phyloP scores from a whole-genome alignment of 257 asterid species.

The Oldenlandia corymbosa region DNA sequence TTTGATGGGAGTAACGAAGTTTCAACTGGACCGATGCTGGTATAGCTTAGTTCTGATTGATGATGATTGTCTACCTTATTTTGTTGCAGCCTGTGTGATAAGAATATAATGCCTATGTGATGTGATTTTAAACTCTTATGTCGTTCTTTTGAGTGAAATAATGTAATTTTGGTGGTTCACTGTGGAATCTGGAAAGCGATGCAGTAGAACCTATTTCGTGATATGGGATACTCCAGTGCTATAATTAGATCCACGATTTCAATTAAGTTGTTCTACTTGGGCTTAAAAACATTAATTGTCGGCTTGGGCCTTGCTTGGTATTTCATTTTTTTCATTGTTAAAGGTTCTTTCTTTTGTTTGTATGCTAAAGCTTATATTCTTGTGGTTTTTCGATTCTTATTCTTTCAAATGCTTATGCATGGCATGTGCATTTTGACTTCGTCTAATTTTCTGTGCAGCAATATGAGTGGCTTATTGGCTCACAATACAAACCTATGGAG shows the following conservation, averaged over 20 bases:
- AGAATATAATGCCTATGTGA: no score
- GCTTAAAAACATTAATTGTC: background rate
- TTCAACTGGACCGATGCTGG: conserved; percentile 89
- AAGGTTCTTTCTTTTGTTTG: background rate
- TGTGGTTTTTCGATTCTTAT: background rate
- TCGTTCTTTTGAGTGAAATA: background rate
- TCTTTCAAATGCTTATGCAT: background rate
- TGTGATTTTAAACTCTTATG: background rate
- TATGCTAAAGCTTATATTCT: background rate
- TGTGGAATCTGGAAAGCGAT: background rate
- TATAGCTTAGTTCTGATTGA: conserved; percentile 29
- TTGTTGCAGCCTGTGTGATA: background rate
- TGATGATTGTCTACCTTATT: conserved; percentile 1
- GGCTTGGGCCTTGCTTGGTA: background rate
- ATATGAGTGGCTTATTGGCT: conserved; percentile 93
- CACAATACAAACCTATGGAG: conserved; percentile 95
- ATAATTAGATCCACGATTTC: background rate
- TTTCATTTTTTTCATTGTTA: background rate
- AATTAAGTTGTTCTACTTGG: background rate
- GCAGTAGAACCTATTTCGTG: background rate
- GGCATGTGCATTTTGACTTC: conserved; percentile 4
- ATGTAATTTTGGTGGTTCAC: background rate
- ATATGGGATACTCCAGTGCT: background rate
- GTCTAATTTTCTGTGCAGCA: conserved; percentile 48
- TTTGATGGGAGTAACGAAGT: conserved; percentile 87